Evolutionary conservation across 768 basidiomycete species (phyloP), one percentile per base, ranked within the genome.

Genomic region (Leccinum longicurvipes): DNA sequence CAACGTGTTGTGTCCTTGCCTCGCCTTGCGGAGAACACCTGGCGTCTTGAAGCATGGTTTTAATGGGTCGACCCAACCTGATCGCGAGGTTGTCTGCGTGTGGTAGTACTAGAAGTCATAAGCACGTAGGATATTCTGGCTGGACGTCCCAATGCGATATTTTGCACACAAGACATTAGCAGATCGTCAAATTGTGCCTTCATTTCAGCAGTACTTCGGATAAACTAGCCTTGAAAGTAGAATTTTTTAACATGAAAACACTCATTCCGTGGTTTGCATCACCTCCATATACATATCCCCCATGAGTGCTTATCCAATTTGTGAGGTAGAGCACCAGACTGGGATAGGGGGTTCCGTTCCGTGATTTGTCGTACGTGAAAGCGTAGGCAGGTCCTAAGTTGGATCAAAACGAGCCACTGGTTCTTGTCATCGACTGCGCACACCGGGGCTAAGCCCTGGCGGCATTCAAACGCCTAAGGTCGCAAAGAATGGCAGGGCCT

Each of bases 321-420:
- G 54, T 57, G 60, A 8, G 3, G 19, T 28, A 25, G 17, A 28
- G 34, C 47, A 34, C 23, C 11, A 14, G 15, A 21, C 10, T 34
- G 9, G 27, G 45, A 32, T 4, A 7, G 19, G 29, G 32, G 24
- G 39, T 55, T 60, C 61, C 53, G 49, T 62, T 52, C 41, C 46
- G 49, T 15, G 27, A 24, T 10, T 19, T n/a, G 21, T 36, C 25
- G 28, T n/a, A 17, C 4, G 28, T 55, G 53, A 47, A 28, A 4
- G 31, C 10, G n/a, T 24, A 8, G 24, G 49, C 12, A 47, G 21
- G 41, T 25, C 51, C 44, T 23, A 48, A 58, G 39, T 44, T 50
- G 53, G 64, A 63, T 63, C 61, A 51, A 7, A 39, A n/a, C 1
- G 36, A 14, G 53, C 31, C 45, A 48, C 25, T n/a, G 25, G 15